Evolutionary conservation across 148 eudicot species (phyloP).

Genomic region (Gaultheria prostrata): DNA sequence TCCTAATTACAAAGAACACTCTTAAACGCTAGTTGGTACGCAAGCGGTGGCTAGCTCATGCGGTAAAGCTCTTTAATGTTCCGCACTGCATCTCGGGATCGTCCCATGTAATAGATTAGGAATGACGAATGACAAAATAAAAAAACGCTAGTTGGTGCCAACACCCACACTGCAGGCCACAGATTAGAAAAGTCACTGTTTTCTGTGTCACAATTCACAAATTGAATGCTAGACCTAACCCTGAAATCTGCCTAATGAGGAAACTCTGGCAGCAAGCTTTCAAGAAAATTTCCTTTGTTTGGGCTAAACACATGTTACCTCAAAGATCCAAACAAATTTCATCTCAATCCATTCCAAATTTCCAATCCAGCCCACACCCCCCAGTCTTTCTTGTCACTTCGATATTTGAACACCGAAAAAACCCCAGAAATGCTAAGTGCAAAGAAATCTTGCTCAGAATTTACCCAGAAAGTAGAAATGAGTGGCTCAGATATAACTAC

Average conservation of each 20-base stretch:
- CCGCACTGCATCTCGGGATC: too few species aligned
- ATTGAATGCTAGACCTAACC: not conserved
- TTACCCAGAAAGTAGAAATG: too few species aligned
- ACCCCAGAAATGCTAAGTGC: not conserved
- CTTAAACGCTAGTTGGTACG: too few species aligned
- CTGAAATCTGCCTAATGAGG: not conserved
- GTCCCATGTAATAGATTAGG: too few species aligned
- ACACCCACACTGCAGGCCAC: not conserved
- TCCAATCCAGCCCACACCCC: not conserved
- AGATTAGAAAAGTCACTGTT: not conserved
- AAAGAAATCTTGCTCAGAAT: too few species aligned
- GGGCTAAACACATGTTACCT: conserved; percentile 14
- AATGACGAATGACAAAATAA: too few species aligned
- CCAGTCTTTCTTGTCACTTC: not conserved
- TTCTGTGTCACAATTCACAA: not conserved
- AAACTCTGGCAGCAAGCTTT: not conserved
- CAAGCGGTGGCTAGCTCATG: too few species aligned
- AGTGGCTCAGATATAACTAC: too few species aligned
- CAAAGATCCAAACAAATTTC: not conserved
- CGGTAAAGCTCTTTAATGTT: too few species aligned
- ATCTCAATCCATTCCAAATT: not conserved
- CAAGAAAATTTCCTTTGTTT: not conserved
- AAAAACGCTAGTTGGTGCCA: too few species aligned
- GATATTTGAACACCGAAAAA: not conserved
- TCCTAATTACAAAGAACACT: too few species aligned